Evolutionary conservation across 495 filamentous ascomycete genomes (phyloP).

Genomic region (Penicillium herquei): DNA sequence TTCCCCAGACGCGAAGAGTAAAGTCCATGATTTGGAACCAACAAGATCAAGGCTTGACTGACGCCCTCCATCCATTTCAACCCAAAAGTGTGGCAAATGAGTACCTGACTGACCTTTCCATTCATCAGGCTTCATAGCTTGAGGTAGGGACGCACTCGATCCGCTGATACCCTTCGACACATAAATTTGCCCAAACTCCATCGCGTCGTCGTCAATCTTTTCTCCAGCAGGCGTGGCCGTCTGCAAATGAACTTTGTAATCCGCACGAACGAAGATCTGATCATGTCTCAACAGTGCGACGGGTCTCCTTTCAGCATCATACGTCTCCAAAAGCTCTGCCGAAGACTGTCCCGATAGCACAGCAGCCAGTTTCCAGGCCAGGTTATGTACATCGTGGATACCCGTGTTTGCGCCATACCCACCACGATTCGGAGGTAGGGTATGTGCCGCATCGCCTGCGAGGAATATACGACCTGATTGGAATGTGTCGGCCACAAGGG

Average conservation of each 20-base stretch:
- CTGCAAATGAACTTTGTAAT: conserved; percentile 24
- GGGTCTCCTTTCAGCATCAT: conserved; percentile 49
- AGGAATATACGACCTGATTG: conserved; percentile 40
- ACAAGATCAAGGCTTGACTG: conserved; percentile 19
- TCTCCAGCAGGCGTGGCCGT: conserved; percentile 6
- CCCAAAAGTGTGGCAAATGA: conserved; percentile 27
- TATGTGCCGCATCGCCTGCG: conserved; percentile 52
- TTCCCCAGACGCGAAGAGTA: conserved; percentile 11
- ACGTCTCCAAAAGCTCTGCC: conserved; percentile 45
- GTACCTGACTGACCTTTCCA: conserved; percentile 30
- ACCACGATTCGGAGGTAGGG: conserved; percentile 44
- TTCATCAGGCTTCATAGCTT: conserved; percentile 25
- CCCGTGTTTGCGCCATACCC: conserved; percentile 51
- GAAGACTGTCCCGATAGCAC: conserved; percentile 41
- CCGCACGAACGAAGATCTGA: conserved; percentile 28
- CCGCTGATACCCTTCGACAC: conserved; percentile 14
- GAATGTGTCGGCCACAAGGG: conserved; percentile 27
- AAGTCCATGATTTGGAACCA: conserved; percentile 12
- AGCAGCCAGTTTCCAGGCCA: conserved; percentile 48
- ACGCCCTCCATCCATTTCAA: conserved; percentile 12
- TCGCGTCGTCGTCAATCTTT: conserved; percentile 26
- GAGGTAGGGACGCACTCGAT: conserved; percentile 9
- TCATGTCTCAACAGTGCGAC: conserved; percentile 35
- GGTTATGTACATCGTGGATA: conserved; percentile 46
- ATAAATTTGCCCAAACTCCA: conserved; percentile 29